These are phyloP conservation scores for Gardenia jasminoides DNA, from an alignment of 257 asterid genomes.

Conservation along the genomic window DNA sequence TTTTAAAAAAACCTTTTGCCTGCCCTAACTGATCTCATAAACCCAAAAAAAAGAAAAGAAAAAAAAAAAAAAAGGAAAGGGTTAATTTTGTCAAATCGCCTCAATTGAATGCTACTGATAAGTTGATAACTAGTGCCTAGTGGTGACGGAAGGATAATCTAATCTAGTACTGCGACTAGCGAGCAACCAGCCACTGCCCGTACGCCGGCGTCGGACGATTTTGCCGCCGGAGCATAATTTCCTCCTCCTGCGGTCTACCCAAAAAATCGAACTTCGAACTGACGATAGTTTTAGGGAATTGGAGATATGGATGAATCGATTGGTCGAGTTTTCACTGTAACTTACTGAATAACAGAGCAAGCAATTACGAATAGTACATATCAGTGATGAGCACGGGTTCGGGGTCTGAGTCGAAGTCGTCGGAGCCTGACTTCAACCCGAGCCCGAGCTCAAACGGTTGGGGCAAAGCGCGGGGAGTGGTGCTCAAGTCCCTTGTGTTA, in stretches of 20 bases:
- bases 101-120: no score
- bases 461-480: constrained; percentile 75
- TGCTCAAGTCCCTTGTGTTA: constrained; percentile 65
- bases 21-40: background rate
- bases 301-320: constrained; percentile 5
- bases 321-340: background rate
- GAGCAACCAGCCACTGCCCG: background rate
- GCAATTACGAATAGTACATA: background rate
- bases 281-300: no score
- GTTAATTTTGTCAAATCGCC: background rate
- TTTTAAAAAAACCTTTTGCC: no score
- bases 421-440: constrained; percentile 52
- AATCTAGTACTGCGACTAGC: no score
- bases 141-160: background rate
- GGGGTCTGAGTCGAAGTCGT: constrained; percentile 54
- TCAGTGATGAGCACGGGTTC: constrained; percentile 61
- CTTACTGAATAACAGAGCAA: no score
- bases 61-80: background rate
- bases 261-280: background rate
- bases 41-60: no score
- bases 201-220: background rate
- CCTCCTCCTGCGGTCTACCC: background rate
- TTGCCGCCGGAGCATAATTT: background rate
- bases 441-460: constrained; percentile 67
- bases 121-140: no score